phyloP scores from a whole-genome alignment of 2,329 filamentous ascomycete genomes.

The Cladosporium cucumerinum region DNA sequence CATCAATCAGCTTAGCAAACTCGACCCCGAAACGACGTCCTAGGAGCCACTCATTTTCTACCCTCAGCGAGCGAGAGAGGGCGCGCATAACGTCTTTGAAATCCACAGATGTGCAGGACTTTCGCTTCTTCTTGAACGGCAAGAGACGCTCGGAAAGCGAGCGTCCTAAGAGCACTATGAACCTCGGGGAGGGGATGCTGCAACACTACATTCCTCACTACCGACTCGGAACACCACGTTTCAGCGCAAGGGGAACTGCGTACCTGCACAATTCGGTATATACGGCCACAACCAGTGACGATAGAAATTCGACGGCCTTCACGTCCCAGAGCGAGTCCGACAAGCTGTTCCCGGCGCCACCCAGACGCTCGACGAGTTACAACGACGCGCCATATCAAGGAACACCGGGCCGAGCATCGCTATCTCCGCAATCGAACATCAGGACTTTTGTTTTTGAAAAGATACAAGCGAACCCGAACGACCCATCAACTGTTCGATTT shows the following conservation, averaged over 20 bases:
- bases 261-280: constrained; percentile 79
- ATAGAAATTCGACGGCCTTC: constrained; percentile 61
- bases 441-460: constrained; percentile 65
- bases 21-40: constrained; percentile 33
- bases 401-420: background rate
- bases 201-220: constrained; percentile 68
- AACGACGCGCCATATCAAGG: background rate
- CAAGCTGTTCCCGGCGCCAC: constrained; percentile 43
- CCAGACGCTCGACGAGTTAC: constrained; percentile 20
- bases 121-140: constrained; percentile 27
- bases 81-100: constrained; percentile 34
- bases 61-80: constrained; percentile 64
- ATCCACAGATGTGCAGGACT: constrained; percentile 23
- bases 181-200: constrained; percentile 26
- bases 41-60: constrained; percentile 71
- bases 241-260: constrained; percentile 72
- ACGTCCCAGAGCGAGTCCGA: constrained; percentile 42
- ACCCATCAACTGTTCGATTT: constrained; percentile 78
- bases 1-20: constrained; percentile 26
- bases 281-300: constrained; percentile 64
- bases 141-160: constrained; percentile 20
- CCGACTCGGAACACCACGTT: constrained; percentile 75
- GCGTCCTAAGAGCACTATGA: constrained; percentile 30
- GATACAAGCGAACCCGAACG: constrained; percentile 77
- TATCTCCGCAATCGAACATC: background rate